These are phyloP conservation scores for Candida pini DNA, from an alignment of 805 yeast genomes.

Conservation along the genomic window DNA sequence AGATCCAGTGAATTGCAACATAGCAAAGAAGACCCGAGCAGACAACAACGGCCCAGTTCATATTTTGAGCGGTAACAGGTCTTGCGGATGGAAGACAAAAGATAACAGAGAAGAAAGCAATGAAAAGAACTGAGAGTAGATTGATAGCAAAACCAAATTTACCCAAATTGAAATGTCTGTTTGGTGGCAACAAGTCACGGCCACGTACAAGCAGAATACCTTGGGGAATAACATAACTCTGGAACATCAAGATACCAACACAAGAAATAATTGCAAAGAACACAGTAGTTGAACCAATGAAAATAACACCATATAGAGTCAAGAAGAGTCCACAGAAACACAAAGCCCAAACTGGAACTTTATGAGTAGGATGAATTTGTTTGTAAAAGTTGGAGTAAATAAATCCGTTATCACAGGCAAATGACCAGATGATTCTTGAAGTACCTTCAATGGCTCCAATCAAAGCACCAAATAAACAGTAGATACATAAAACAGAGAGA, in stretches of 20 bases:
- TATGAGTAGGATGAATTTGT: constrained; percentile 12
- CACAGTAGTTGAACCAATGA: constrained; percentile 41
- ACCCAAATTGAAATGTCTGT: constrained; percentile 33
- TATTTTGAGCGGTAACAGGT: constrained; percentile 36
- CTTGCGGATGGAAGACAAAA: constrained; percentile 34
- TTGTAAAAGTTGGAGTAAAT: constrained; percentile 20
- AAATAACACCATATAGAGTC: constrained; percentile 55
- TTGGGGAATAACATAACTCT: constrained; percentile 41
- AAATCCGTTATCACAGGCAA: constrained; percentile 22
- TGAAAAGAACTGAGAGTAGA: constrained; percentile 17
- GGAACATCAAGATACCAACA: constrained; percentile 31
- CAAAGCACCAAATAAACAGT: constrained; percentile 9
- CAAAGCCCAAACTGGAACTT: constrained; percentile 16
- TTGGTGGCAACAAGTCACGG: constrained; percentile 5
- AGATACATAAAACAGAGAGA: constrained; percentile 8
- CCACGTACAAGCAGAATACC: constrained; percentile 41
- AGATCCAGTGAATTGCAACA: constrained; percentile 4
- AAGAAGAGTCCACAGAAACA: constrained; percentile 43
- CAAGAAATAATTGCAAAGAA: constrained; percentile 29
- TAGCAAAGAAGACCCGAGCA: constrained; percentile 15
- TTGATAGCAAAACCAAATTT: constrained; percentile 30
- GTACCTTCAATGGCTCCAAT: constrained; percentile 12
- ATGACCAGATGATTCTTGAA: constrained; percentile 18
- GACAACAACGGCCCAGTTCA: constrained; percentile 38
- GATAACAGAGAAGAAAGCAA: constrained; percentile 30